Conservation (phyloP, 306 rosid species). For the Gastrolobium bilobum region DNA sequence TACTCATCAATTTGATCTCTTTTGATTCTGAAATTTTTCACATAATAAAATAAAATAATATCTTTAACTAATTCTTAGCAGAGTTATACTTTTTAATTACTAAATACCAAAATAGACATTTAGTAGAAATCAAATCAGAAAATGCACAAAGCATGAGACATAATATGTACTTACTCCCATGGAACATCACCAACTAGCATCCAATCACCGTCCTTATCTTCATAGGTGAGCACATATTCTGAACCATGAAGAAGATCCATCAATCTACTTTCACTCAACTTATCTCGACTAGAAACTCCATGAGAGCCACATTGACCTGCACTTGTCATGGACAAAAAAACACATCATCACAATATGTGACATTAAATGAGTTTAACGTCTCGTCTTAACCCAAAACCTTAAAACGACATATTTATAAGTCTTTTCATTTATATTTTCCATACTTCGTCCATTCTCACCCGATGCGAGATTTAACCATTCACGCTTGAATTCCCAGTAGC, state of each 20-base stretch:
- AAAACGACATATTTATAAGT: too few species aligned
- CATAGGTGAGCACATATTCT: slow-evolving; percentile 95
- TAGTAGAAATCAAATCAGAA: slow-evolving; percentile 20
- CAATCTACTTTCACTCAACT: slow-evolving; percentile 75
- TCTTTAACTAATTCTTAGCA: neutral
- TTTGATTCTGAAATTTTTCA: neutral
- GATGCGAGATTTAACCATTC: too few species aligned
- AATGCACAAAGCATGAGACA: slow-evolving; percentile 23
- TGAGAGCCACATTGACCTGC: slow-evolving; percentile 88
- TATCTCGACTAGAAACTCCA: slow-evolving; percentile 70
- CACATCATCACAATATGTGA: slow-evolving; percentile 25
- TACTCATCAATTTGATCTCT: neutral
- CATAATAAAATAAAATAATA: neutral
- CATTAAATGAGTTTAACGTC: neutral
- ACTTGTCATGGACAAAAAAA: slow-evolving; percentile 42
- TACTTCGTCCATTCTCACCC: too few species aligned
- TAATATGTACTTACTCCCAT: slow-evolving; percentile 80
- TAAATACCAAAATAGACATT: slow-evolving; percentile 10
- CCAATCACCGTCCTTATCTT: slow-evolving; percentile 98
- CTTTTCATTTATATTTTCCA: too few species aligned
- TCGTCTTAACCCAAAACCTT: too few species aligned
- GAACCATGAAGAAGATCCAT: slow-evolving; percentile 95
- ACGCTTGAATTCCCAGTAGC: neutral
- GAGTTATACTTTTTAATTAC: neutral
- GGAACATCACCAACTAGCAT: slow-evolving; percentile 99